These are phyloP conservation scores for Rhizophlyctis rosea DNA, from an alignment of 192 early-diverging fungal genomes.

Conservation along the genomic window DNA sequence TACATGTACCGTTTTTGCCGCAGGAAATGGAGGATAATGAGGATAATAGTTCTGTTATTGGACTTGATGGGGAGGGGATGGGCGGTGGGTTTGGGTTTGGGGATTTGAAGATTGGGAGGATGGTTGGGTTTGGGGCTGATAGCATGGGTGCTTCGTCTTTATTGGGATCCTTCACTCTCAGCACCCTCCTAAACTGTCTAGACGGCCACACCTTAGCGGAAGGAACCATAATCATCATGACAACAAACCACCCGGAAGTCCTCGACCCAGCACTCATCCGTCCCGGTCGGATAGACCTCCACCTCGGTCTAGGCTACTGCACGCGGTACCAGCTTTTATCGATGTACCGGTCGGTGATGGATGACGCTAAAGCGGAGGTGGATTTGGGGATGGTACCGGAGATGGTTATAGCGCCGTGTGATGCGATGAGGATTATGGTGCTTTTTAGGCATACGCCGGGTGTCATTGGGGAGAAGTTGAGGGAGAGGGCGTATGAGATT, in stretches of 20 bases:
- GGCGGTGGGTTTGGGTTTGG: no score
- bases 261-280: conserved; percentile 63
- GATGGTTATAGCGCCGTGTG: conserved; percentile 57
- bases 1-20: not conserved
- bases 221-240: conserved; percentile 64
- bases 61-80: no score
- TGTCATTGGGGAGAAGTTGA: no score
- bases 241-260: conserved; percentile 58
- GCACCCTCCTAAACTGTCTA: conserved; percentile 50
- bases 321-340: conserved; percentile 58
- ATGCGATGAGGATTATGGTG: conserved; percentile 60
- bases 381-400: conserved; percentile 44
- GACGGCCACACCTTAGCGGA: conserved; percentile 59
- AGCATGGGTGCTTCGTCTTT: conserved; percentile 28
- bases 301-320: conserved; percentile 55
- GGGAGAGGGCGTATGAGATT: no score
- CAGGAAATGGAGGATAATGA: conserved; percentile 5
- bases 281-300: conserved; percentile 64
- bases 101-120: conserved; percentile 23
- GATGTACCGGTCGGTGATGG: conserved; percentile 48
- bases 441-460: conserved; percentile 37
- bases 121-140: conserved; percentile 14
- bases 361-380: conserved; percentile 24
- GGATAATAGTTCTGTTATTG: conserved; percentile 10
- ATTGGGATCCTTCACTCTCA: no score